A percentile compares a stretch with the other conserved stretches of the same genome.
phyloP scores from a whole-genome alignment of 2,329 filamentous ascomycete species.

The Thyridium curvatum region DNA sequence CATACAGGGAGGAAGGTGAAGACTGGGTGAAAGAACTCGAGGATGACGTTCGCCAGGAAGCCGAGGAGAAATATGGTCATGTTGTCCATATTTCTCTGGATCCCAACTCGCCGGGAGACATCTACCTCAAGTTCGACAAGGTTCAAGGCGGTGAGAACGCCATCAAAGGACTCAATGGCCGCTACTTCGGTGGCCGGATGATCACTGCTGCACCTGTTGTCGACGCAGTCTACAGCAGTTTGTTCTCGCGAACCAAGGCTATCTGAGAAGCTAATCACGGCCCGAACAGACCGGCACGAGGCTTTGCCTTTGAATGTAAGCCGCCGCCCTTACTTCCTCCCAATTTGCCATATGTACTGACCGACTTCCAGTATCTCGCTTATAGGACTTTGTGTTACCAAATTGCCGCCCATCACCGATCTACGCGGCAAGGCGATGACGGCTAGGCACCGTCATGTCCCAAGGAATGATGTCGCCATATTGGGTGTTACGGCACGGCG shows the following conservation, averaged over 20 bases:
- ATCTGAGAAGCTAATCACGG: conserved; percentile 61
- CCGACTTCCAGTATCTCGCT: no score
- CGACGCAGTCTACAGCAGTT: conserved; percentile 96
- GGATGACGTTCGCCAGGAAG: conserved; percentile 87
- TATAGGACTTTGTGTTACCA: no score
- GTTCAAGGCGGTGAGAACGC: conserved; percentile 94
- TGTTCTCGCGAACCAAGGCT: conserved; percentile 82
- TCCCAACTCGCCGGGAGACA: conserved; percentile 88
- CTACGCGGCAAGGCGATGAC: no score
- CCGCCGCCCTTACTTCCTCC: no score
- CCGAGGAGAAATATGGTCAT: conserved; percentile 90
- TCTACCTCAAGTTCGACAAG: conserved; percentile 97
- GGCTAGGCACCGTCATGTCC: no score
- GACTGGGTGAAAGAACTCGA: conserved; percentile 90
- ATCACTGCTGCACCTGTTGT: conserved; percentile 95
- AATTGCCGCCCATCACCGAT: no score
- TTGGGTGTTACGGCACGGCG: no score
- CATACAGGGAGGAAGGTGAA: conserved; percentile 74
- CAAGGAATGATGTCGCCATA: no score
- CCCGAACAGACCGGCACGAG: conserved; percentile 16
- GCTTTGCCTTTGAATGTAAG: no score
- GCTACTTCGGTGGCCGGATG: conserved; percentile 88
- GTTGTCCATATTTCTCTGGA: conserved; percentile 97
- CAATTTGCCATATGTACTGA: no score
- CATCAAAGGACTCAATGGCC: conserved; percentile 94